Evolutionary conservation across 1,284 basidiomycete genomes (phyloP), one percentile per base, ranked within the genome.

Genomic region (Sphaerobolus stellatus): DNA sequence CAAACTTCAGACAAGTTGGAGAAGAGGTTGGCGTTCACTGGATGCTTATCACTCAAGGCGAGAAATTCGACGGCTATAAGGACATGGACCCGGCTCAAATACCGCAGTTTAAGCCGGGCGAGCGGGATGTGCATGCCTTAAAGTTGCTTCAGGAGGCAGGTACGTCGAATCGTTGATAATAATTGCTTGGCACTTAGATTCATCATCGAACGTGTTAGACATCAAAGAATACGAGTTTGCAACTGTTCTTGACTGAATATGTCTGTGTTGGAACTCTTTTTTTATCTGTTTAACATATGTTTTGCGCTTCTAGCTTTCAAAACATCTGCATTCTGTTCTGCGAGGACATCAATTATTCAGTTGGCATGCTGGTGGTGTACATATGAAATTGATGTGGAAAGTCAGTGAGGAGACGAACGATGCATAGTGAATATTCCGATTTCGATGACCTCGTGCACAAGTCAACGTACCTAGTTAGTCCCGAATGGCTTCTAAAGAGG

Each of bases 181-280:
- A 7, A 7, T 18, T 18, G 40, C 40, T 43, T 7, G 40, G 25
- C n/a, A 43, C n/a, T 8, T 18, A 24, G 40, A 18, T 24, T 43
- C n/a, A 7, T 43, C 40, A 8, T 43, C n/a, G 40, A 43, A 43
- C 40, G 7, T 24, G n/a, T 43, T 43, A 43, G 40, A 24, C 8
- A 43, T 43, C 40, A 18, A 43, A 43, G 40, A 43, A 24, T 43
- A 43, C n/a, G n/a, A 43, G n/a, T 43, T 43, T 43, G 40, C 40
- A 43, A 43, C 40, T 43, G n/a, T 43, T 43, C 40, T 43, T 43
- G 40, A 43, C n/a, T 43, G 25, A 43, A 18, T 18, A 43, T 43
- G n/a, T n/a, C n/a, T 43, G 40, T 43, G 40, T 43, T 43, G 8
- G n/a, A 18, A 43, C n/a, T 18, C 40, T 43, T n/a, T n/a, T n/a